These are phyloP conservation scores for Magnolia officinalis DNA, from an alignment of 164 flowering plant genomes.

Conservation along the genomic window DNA sequence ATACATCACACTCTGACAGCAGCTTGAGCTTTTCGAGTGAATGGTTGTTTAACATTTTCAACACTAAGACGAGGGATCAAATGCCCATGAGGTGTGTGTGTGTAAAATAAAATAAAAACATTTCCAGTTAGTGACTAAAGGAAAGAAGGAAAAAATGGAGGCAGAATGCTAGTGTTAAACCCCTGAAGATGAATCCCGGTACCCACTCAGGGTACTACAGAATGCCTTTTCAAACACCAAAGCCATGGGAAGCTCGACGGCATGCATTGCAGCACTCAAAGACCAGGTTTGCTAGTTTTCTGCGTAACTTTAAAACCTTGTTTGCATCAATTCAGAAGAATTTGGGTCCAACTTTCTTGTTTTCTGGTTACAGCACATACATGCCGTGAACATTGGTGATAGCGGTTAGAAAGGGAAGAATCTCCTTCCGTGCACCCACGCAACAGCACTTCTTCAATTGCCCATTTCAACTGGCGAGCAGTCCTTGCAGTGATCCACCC, in stretches of 20 bases:
- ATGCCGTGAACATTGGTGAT: constrained; percentile 84
- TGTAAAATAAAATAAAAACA: no score
- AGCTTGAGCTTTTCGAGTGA: no score
- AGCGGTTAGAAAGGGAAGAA: constrained; percentile 87
- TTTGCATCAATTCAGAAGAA: not conserved
- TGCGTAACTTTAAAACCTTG: not conserved
- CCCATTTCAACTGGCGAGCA: constrained; percentile 75
- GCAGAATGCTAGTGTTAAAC: not conserved
- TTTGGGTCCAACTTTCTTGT: not conserved
- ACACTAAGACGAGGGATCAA: no score
- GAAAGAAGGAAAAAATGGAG: not conserved
- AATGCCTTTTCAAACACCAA: constrained; percentile 63
- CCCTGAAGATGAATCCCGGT: constrained; percentile 10
- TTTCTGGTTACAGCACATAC: constrained; percentile 48
- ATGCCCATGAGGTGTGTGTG: no score
- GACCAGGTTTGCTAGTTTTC: constrained; percentile 37
- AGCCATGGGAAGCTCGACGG: constrained; percentile 86
- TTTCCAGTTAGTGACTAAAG: not conserved
- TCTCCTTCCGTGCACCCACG: constrained; percentile 66
- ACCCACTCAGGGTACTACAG: constrained; percentile 66
- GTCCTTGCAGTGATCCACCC: constrained; percentile 57
- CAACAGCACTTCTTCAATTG: constrained; percentile 89
- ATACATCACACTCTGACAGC: no score
- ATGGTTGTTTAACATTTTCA: no score
- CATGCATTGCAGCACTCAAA: constrained; percentile 68